Base-by-base conservation (phyloP, 2,329 filamentous ascomycete genomes). In the Curvularia sp. region DNA sequence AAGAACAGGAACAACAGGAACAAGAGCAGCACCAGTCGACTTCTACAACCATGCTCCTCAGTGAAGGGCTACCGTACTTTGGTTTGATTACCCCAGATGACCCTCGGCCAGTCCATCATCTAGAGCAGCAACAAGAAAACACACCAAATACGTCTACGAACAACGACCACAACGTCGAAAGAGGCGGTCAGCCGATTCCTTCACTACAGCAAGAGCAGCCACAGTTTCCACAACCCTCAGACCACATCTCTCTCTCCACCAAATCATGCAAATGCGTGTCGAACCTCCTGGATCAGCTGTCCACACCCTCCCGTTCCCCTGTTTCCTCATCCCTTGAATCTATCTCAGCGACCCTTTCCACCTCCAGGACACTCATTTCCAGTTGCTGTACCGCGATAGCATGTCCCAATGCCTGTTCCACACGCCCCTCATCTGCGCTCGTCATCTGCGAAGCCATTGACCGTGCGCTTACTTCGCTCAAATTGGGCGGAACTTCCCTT, bases 391-490 rank as follows among this genome's bases (percentile, higher is more conserved):
- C 5, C 30, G 45, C 47, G 3, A 51, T 56, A 15, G 39, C 23
- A 8, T 56, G 53, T 15, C 47, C 53, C 3, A 56, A 51, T 21
- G 39, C 41, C 32, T 56, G 53, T 32, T 56, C 30, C 25, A 46
- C 32, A 13, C 47, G 53, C 21, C 53, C 47, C 27, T 56, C 53
- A 19, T 45, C 48, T 32, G 47, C 48, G 13, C 53, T 56, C 6
- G 9, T 52, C 39, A 56, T 56, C 28, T 56, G 53, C 15, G 47
- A 56, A 39, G 47, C 32, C 5, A 56, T 56, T 46, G 53, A 56
- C 18, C 39, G 18, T n/a, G 53, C 53, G 25, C 47, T 56, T 4
- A 38, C 46, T 3, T 28, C 53, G 6, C 53, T 56, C 47, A 56
- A 39, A 52, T 12, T 51, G 39, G 39, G 48, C 19, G 28, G 53